Base-by-base conservation (phyloP, 345 rosid genomes). In the Gossypium australe region DNA sequence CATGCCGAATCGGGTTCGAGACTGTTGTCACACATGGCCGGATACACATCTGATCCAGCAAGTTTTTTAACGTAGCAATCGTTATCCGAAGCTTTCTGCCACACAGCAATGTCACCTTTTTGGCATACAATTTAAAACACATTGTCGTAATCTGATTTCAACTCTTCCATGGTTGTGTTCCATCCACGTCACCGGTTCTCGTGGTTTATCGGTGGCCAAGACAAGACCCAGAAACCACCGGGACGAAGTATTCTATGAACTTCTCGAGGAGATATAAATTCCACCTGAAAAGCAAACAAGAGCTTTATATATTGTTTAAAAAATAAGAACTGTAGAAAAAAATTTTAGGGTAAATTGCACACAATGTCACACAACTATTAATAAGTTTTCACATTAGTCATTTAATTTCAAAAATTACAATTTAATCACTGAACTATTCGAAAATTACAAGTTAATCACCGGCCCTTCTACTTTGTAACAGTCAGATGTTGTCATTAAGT, bases 211-310 rank as follows among this genome's bases (percentile, higher is more conserved):
- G 99, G 99, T 60, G 99, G 99, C 51, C 99, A 97, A 67, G 99
- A 95, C 52, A 95, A 84, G 71, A 95, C 91, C 99, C 99, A 95
- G 76, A 95, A 95, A 25, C 99, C 99, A 74, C 99, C 99, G 51
- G 98, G 99, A 70, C 98, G 94, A 60, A 95, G 93, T 25, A 93
- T 91, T 49, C 99, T 89, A 77, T 95, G 92, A 78, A 95, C 58
- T 79, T 29, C 38, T 95, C 97, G 17, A 91, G 82, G 56, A 95
- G 96, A 87, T 95, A 95, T 63, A 29, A 29, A 95, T 82, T 78
- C 98, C 99, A 82, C 99, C 99, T 95, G 87, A 75, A 48, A 29
- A 29, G 38, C 38, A 29, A 29, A 29, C 5, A 29, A 29, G 38
- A 29, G 6, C 38, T 29, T 29, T 4, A 29, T 29, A 29, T 29